These are phyloP conservation scores for Acer campestre DNA, from an alignment of 345 rosid genomes.

Conservation along the genomic window DNA sequence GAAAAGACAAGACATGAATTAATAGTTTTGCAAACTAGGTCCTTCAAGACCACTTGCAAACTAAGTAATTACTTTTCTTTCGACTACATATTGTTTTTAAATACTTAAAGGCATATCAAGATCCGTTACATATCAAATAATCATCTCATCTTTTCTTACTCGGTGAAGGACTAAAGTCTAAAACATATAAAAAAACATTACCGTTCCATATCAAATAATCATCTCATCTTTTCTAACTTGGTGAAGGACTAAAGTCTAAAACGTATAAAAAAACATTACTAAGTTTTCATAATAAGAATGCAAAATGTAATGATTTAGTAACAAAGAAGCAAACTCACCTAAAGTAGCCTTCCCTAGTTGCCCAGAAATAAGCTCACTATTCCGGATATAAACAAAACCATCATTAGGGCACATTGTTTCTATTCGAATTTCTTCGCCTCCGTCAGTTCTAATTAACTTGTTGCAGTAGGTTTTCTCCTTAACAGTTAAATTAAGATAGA, in stretches of 20 bases:
- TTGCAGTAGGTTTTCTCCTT: conserved; percentile 82
- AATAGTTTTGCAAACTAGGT: background rate
- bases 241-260: background rate
- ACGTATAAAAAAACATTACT: background rate
- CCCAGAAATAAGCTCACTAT: conserved; percentile 93
- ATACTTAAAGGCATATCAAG: background rate
- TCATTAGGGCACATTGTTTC: conserved; percentile 92
- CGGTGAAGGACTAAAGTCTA: background rate
- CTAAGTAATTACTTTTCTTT: background rate
- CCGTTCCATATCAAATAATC: no score
- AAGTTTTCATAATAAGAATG: background rate
- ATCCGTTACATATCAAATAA: background rate
- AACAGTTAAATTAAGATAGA: conserved; percentile 69
- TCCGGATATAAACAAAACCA: conserved; percentile 93
- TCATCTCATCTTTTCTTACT: background rate
- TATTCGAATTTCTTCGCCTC: conserved; percentile 49
- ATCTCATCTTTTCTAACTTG: background rate
- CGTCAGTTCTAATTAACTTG: conserved; percentile 34
- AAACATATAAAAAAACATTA: background rate
- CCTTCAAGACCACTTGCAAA: background rate
- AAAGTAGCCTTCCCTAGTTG: conserved; percentile 96
- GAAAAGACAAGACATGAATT: no score
- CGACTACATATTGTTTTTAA: background rate
- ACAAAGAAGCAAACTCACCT: conserved; percentile 48
- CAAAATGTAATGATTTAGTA: conserved; percentile 12